phyloP scores from a whole-genome alignment of 2,329 filamentous ascomycete genomes.

The Aspergillus pseudotamarii region DNA sequence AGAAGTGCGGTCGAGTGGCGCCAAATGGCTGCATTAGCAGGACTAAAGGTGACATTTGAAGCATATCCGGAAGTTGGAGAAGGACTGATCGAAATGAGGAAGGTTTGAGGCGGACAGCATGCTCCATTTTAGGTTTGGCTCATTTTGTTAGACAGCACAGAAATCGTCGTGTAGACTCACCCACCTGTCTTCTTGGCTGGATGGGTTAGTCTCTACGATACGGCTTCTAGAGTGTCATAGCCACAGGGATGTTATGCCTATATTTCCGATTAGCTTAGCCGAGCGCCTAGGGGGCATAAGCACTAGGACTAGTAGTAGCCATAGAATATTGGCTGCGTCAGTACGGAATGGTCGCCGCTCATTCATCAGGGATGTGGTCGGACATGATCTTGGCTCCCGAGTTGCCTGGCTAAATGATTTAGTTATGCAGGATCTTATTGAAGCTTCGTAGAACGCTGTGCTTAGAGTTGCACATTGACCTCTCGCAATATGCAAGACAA shows the following conservation, averaged over 20 bases:
- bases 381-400: neutral
- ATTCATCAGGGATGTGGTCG: neutral
- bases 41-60: constrained; percentile 40
- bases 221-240: no score
- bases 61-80: constrained; percentile 36
- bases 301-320: no score
- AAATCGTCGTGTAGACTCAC: neutral
- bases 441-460: neutral
- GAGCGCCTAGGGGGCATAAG: neutral
- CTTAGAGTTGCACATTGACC: neutral
- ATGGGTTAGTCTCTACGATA: neutral
- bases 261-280: neutral
- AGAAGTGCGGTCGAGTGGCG: constrained; percentile 40
- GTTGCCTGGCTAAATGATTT: neutral
- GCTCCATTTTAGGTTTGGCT: neutral
- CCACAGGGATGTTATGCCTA: neutral
- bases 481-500: neutral
- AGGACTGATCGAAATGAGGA: constrained; percentile 40
- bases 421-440: neutral
- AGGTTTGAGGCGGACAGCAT: neutral
- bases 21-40: constrained; percentile 35
- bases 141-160: neutral
- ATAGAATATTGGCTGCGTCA: neutral
- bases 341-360: neutral
- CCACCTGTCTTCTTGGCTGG: neutral